Conservation (phyloP, 352 stramenopile species). For the Phytophthora brassicae region DNA sequence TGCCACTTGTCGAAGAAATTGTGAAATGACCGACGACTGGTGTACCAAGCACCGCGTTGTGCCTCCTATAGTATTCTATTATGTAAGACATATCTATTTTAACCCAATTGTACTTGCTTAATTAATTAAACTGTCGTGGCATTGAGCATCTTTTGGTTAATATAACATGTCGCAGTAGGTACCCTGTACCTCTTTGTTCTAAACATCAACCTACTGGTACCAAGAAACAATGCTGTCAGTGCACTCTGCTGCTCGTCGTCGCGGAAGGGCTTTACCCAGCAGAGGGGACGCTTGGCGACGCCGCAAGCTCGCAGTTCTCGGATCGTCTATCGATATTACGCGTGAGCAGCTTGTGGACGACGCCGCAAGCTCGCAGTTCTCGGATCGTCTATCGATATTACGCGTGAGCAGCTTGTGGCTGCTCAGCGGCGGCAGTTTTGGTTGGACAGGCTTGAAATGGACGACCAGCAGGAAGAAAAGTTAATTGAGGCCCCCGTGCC, state of each 20-base stretch:
- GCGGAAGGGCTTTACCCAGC: background rate
- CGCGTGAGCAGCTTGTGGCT: background rate
- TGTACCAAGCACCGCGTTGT: background rate
- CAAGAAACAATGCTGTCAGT: conserved; percentile 34
- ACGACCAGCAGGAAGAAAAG: conserved; percentile 8
- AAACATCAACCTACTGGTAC: background rate
- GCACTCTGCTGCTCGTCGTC: conserved; percentile 4
- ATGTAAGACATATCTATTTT: background rate
- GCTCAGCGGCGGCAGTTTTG: background rate
- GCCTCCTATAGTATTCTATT: background rate
- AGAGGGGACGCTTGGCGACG: conserved; percentile 22
- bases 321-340: conserved; percentile 8
- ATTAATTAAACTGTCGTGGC: too few relatives aligned
- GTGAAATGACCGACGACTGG: conserved; percentile 25
- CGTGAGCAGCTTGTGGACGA: conserved; percentile 15
- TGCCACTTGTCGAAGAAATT: conserved; percentile 22
- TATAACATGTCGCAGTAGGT: background rate
- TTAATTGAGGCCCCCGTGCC: background rate
- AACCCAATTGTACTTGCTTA: too few relatives aligned
- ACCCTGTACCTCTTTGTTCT: conserved; percentile 3
- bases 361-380: background rate
- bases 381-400: background rate
- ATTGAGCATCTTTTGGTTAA: too few relatives aligned
- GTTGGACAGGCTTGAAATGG: background rate
- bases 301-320: background rate